Percentiles rank a stretch among this genome's conserved stretches.
Evolutionary conservation across 164 flowering plant genomes (phyloP).

Genomic region (Kingdonia uniflora): DNA sequence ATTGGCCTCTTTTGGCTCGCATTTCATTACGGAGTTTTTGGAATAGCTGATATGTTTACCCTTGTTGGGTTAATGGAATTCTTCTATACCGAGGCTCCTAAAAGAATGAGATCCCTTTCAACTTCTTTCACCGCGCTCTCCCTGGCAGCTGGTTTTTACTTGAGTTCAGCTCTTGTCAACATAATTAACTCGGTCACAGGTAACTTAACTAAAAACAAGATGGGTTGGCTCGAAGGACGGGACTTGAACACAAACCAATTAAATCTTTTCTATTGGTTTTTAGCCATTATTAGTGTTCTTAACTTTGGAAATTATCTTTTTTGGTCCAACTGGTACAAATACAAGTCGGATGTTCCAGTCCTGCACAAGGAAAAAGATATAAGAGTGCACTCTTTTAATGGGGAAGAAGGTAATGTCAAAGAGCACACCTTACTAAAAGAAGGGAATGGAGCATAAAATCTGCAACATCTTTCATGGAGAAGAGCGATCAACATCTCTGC

Average conservation of each 20-base stretch:
- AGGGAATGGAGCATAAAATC: no score
- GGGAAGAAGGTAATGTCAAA: no score
- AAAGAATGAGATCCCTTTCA: conserved; percentile 58
- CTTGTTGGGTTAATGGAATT: conserved; percentile 70
- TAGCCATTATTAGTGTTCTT: conserved; percentile 40
- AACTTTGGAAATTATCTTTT: conserved; percentile 53
- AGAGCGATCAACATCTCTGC: no score
- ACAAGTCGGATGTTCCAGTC: no score
- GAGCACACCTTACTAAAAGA: no score
- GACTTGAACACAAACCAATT: conserved; percentile 54
- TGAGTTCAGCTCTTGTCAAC: conserved; percentile 58
- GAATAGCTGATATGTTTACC: conserved; percentile 30
- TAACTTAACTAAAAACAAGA: conserved; percentile 7
- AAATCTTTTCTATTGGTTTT: conserved; percentile 62
- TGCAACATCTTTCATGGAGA: no score
- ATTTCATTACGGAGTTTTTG: conserved; percentile 54
- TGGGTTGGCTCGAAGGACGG: conserved; percentile 51
- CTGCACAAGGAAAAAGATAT: no score
- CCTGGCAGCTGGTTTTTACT: conserved; percentile 56
- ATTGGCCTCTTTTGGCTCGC: conserved; percentile 58
- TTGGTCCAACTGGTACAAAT: conserved; percentile 51
- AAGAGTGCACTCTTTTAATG: no score
- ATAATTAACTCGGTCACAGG: conserved; percentile 44
- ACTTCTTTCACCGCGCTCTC: conserved; percentile 70
- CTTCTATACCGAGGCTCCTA: conserved; percentile 48